phyloP scores from a whole-genome alignment of 1,139 yeast species.

The Debaryomycetaceae sp. region DNA sequence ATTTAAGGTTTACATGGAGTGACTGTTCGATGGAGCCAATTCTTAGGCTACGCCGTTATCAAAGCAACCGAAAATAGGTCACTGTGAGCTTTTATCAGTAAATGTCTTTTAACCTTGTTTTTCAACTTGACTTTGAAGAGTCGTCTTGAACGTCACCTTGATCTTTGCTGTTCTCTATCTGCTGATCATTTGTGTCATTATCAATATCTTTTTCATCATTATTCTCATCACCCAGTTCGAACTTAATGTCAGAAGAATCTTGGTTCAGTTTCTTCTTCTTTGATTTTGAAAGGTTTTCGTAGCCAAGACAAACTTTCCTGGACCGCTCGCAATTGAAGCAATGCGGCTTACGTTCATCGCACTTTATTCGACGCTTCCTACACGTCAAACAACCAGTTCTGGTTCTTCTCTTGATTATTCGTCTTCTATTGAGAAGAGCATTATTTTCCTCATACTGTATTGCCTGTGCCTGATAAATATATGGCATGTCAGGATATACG shows the following conservation, averaged over 20 bases:
- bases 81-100: too few species aligned
- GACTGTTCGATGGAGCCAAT: too few species aligned
- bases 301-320: constrained; percentile 67
- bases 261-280: constrained; percentile 8
- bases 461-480: background rate
- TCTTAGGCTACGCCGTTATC: too few species aligned
- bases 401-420: constrained; percentile 52
- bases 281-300: constrained; percentile 35
- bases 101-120: background rate
- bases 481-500: constrained; percentile 3
- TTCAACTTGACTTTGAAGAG: background rate
- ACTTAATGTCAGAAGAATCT: background rate
- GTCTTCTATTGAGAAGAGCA: constrained; percentile 36
- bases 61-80: too few species aligned
- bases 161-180: background rate
- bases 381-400: constrained; percentile 77
- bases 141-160: background rate
- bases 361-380: constrained; percentile 64
- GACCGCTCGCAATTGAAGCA: constrained; percentile 73
- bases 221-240: background rate
- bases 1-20: too few species aligned
- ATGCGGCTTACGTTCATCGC: constrained; percentile 73
- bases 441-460: constrained; percentile 23
- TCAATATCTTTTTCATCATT: constrained; percentile 1
- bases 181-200: background rate